Conservation (phyloP, 352 stramenopile species). For the Phytophthora ramorum region DNA sequence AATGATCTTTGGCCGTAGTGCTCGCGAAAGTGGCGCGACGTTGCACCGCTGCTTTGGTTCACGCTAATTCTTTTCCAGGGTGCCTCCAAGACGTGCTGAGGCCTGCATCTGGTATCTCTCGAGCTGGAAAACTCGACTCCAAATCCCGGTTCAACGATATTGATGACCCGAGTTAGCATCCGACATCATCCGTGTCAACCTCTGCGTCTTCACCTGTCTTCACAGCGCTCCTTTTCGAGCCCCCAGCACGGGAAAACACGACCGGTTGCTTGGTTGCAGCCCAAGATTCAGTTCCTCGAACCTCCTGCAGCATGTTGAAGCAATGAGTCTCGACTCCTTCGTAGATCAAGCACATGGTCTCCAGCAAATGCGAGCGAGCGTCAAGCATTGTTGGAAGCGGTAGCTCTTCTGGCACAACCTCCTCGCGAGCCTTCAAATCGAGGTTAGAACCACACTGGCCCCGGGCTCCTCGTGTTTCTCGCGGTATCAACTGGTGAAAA, state of each 20-base stretch:
- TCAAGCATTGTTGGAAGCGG: neutral
- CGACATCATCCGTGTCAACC: neutral
- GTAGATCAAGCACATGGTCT: constrained; percentile 38
- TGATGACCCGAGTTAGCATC: neutral
- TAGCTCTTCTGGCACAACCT: neutral
- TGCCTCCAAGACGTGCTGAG: no score
- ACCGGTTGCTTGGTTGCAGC: neutral
- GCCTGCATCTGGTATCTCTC: neutral
- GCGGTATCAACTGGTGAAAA: neutral
- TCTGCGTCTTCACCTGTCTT: neutral
- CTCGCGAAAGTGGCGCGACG: neutral
- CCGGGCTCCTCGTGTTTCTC: neutral
- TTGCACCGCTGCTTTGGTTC: neutral
- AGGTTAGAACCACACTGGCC: neutral
- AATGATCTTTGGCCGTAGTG: neutral
- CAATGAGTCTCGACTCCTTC: constrained; percentile 34
- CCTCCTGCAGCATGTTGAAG: neutral
- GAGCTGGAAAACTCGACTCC: neutral
- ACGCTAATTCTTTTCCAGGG: neutral
- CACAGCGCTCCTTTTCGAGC: neutral
- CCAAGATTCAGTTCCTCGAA: neutral
- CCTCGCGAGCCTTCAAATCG: neutral
- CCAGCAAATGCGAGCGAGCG: constrained; percentile 17
- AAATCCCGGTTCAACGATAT: neutral
- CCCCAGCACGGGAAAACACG: neutral